Evolutionary conservation across 2,329 filamentous ascomycete genomes (phyloP), one percentile per base, ranked within the genome.

Genomic region (Fonsecaea nubica): DNA sequence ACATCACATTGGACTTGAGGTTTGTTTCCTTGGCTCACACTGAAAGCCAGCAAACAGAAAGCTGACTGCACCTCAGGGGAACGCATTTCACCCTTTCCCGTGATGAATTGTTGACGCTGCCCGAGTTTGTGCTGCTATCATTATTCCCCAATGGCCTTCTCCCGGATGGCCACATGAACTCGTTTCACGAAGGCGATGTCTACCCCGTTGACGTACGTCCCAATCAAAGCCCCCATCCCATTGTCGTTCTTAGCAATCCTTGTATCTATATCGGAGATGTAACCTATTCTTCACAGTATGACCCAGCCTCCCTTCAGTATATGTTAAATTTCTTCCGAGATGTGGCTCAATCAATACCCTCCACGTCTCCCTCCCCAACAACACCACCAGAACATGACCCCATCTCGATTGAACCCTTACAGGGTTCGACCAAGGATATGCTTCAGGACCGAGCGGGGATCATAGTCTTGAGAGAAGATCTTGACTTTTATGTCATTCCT

Each of bases 311-410:
- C 56, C 87, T 99, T 63, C 93, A 98, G 80, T 99, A 98, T 82
- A 99, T 99, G 95, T 87, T 99, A 71, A 94, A 97, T 75, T 99
- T 99, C 81, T 99, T 99, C 84, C 91, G 95, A 71, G 89, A 90
- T 72, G 94, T 99, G 70, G 95, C 95, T 62, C 93, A 97, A 80
- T 95, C 93, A n/a, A 98, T 99, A 72, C 92, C 92, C 9, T 86
- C 87, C 50, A 88, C 92, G 69, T 82, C 86, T 15, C 84, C 85
- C 35, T 92, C 91, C 60, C 87, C 90, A 38, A 87, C 85, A 64
- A 81, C 86, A 40, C 87, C 87, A 1, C 85, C 87, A 5, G 82
- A 84, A 36, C 76, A 78, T 69, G 88, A 92, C 68, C 82, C 86
- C 68, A 84, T 90, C 82, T 73, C 87, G 84, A 88, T 91, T 69